Base-by-base conservation (phyloP, 2,329 filamentous ascomycete species). In the Dactylellina parvicollis region DNA sequence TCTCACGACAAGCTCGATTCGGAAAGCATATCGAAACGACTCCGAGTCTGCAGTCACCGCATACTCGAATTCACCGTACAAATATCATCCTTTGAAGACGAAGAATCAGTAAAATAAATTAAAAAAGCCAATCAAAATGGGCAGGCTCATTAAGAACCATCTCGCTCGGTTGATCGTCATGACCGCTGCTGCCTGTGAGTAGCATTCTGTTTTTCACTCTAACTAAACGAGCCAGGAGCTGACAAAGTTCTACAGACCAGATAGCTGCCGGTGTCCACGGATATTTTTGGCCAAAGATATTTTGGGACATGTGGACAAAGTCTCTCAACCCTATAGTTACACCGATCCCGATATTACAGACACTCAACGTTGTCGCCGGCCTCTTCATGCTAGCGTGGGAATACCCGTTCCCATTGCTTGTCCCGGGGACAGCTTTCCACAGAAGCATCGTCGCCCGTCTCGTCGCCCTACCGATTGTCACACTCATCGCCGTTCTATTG, bases 241-340 rank as follows among this genome's bases (percentile, higher is more conserved):
- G 69, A 76, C 54, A 40, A 14, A 50, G 42, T 46, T 30, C 7
- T 46, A 38, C 79, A 96, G 92, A 96, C 81, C 95, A 99, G 86
- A 82, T 97, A 75, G 88, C 85, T 72, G 92, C 92, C 73, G 89
- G 90, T 14, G 83, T 99, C 65, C 87, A 96, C 83, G 89, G 87
- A 79, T 96, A 95, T 86, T 94, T 99, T 86, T 99, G 93, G 92
- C 95, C 95, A 76, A 99, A 99, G 82, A 90, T 99, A 80, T 96
- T 99, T 83, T 99, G 91, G 90, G 95, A 99, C 82, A 96, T 96
- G 81, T 83, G 95, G 76, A 97, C 94, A 73, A 92, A 92, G 79
- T 92, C 92, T 78, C 88, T 99, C 77, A 92, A 99, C 80, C 85
- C 84, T 62, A 91, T 90, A 52, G 92, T 98, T 75, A 92, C 90